Percentiles rank a stretch among this genome's conserved stretches.
Evolutionary conservation across 2,329 filamentous ascomycete genomes (phyloP).

Genomic region (Fusarium papillatum): DNA sequence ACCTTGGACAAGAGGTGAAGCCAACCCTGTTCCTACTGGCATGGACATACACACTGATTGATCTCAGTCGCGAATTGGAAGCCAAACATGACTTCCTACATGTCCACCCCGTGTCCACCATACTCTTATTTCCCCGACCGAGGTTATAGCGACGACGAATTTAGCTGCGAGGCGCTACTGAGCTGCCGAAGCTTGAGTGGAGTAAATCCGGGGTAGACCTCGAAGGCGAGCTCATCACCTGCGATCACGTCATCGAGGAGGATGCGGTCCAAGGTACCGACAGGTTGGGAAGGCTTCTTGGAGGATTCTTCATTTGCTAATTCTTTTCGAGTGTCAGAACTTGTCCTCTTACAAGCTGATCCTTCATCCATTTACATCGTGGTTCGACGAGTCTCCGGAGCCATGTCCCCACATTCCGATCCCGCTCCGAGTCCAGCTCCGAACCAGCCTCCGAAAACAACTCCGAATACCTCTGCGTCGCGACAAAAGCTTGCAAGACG

Average conservation of each 20-base stretch:
- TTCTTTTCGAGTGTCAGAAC: neutral
- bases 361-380: neutral
- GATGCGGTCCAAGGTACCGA: constrained; percentile 14
- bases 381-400: neutral
- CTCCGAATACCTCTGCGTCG: constrained; percentile 24
- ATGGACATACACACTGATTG: neutral
- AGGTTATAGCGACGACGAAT: neutral
- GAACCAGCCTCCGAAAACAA: constrained; percentile 29
- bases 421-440: constrained; percentile 19
- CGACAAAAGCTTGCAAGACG: constrained; percentile 44
- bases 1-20: neutral
- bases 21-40: neutral
- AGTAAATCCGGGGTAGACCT: constrained; percentile 33
- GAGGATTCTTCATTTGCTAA: constrained; percentile 13
- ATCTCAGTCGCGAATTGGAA: neutral
- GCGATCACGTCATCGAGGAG: constrained; percentile 37
- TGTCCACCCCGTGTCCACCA: neutral
- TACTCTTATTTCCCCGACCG: neutral
- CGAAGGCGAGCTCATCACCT: constrained; percentile 34
- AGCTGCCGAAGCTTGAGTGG: neutral
- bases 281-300: constrained; percentile 19
- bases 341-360: neutral
- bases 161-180: neutral
- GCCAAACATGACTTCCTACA: neutral
- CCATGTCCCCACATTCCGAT: constrained; percentile 33